These are phyloP conservation scores for Penicillium silybi DNA, from an alignment of 495 filamentous ascomycete genomes.

Conservation along the genomic window DNA sequence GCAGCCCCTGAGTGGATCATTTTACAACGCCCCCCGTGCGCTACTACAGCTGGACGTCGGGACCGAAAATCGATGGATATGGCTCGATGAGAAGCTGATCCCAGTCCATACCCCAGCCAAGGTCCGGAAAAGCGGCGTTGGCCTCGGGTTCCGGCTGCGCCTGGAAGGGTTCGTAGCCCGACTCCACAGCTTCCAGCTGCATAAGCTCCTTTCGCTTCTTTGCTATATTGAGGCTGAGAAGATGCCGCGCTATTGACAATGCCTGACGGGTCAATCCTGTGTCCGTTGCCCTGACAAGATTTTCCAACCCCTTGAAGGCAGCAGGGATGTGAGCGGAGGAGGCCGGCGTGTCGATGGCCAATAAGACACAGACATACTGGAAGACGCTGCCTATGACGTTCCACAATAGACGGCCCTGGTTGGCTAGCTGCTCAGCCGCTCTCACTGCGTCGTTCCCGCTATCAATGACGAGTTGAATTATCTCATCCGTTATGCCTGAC, in stretches of 20 bases:
- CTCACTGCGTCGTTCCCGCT: slow-evolving; percentile 6
- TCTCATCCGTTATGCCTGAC: background rate
- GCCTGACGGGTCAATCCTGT: slow-evolving; percentile 28
- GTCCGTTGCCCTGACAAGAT: slow-evolving; percentile 25
- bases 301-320: slow-evolving; percentile 28
- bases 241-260: slow-evolving; percentile 28
- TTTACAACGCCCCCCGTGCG: background rate
- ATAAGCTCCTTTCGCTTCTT: slow-evolving; percentile 29
- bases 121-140: background rate
- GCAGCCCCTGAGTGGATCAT: slow-evolving; percentile 2
- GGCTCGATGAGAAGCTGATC: background rate
- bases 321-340: slow-evolving; percentile 18
- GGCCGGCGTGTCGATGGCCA: slow-evolving; percentile 27
- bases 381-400: slow-evolving; percentile 34
- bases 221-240: slow-evolving; percentile 24
- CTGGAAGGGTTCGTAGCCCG: slow-evolving; percentile 14
- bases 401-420: slow-evolving; percentile 28
- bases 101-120: background rate
- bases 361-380: slow-evolving; percentile 26
- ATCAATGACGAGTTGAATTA: background rate
- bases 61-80: background rate
- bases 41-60: background rate
- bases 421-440: slow-evolving; percentile 24
- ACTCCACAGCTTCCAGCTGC: slow-evolving; percentile 30
- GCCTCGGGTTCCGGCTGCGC: background rate